Evolutionary conservation across 345 rosid species (phyloP), one percentile per base, ranked within the genome.

Genomic region (Eucalyptus pauciflora): DNA sequence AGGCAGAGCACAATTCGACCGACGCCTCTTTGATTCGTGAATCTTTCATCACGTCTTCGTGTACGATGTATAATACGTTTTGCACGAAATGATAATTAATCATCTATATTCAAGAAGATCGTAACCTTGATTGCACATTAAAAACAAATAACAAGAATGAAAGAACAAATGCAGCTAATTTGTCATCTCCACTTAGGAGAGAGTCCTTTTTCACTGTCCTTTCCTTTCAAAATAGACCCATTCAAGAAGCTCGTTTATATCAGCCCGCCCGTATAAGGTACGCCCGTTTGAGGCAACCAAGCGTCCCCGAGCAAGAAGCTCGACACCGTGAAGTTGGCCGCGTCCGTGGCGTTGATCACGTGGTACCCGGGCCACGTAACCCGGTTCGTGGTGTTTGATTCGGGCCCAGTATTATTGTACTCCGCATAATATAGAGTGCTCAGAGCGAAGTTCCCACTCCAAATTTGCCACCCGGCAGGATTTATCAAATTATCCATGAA

Each of bases 361-460:
- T 93, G 96, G 90, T 91, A 96, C 89, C 98, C 97, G 0, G 94
- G 90, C 99, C 99, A 97, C 5, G 90, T 92, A 50, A 97, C 98
- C 87, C 99, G 93, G 5, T 83, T 85, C 25, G 92, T 87, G 1
- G 94, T 96, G 89, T 91, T 50, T 5, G 99, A 95, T 14, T 99
- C 98, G 4, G 95, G 92, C 4, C 99, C 99, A 1, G 92, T 91
- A 43, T 96, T 97, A 17, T 90, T 90, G 52, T 89, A 95, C 94
- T 97, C 99, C 3, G 94, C 99, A 87, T 97, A 97, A 88, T 95
- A 97, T 58, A 94, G 85, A 3, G 98, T 97, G 85, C 89, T 94
- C 85, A 97, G 86, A 2, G 97, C 99, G 33, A 96, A 95, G 87
- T 89, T 90, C 33, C 93, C 98, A 12, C 85, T 90, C 99, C 99